A percentile compares a stretch with the other conserved stretches of the same genome.
These are phyloP conservation scores for Pythium aphanidermatum DNA, from an alignment of 352 stramenopile genomes.

Conservation along the genomic window DNA sequence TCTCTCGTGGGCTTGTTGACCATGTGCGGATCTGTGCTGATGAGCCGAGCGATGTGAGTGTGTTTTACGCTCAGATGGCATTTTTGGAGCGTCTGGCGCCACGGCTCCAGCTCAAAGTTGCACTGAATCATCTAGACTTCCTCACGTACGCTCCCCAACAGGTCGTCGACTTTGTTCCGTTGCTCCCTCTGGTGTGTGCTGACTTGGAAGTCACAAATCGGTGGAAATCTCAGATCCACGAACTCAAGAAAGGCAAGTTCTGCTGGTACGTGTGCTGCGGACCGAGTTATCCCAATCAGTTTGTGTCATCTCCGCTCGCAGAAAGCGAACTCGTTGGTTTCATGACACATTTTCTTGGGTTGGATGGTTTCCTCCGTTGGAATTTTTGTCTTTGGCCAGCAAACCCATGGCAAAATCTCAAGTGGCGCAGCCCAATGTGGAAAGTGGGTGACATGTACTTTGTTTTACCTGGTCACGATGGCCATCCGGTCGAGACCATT, in stretches of 20 bases:
- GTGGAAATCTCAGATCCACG: constrained; percentile 42
- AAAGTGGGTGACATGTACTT: constrained; percentile 84
- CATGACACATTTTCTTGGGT: constrained; percentile 68
- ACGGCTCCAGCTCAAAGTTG: constrained; percentile 64
- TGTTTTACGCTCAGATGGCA: constrained; percentile 59
- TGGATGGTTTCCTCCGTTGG: constrained; percentile 79
- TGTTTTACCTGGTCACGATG: constrained; percentile 57
- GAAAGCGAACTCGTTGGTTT: constrained; percentile 73
- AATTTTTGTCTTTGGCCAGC: constrained; percentile 74
- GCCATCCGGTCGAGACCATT: constrained; percentile 60
- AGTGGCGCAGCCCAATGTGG: constrained; percentile 58
- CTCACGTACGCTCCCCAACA: constrained; percentile 52
- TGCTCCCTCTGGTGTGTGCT: constrained; percentile 59
- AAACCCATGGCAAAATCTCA: constrained; percentile 49
- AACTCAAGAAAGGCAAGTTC: constrained; percentile 43
- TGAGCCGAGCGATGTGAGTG: constrained; percentile 43
- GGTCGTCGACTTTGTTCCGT: constrained; percentile 65
- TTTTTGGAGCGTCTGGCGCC: constrained; percentile 60
- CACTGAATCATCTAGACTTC: constrained; percentile 71
- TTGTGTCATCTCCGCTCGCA: constrained; percentile 65
- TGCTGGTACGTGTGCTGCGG: constrained; percentile 82
- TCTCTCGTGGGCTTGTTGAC: constrained; percentile 45
- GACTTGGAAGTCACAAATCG: constrained; percentile 54
- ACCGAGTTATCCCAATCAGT: constrained; percentile 67
- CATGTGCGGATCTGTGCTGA: constrained; percentile 67